phyloP scores from a whole-genome alignment of 2,329 filamentous ascomycete genomes.

The Diaporthe humulicola region DNA sequence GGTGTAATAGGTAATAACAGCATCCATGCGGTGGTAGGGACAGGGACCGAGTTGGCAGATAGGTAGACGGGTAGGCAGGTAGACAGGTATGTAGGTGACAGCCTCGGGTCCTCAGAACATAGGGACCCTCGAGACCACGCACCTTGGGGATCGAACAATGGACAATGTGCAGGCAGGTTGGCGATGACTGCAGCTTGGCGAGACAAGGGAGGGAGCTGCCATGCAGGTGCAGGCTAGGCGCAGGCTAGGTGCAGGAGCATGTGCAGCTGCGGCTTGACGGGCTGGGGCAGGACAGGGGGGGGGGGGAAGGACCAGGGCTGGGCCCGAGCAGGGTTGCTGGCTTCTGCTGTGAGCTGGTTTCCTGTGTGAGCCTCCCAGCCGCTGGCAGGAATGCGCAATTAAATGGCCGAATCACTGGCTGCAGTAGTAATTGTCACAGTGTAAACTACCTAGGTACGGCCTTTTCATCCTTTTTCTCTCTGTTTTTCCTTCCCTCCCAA shows the following conservation, averaged over 20 bases:
- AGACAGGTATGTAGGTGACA: conserved; percentile 8
- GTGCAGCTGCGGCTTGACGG: conserved; percentile 22
- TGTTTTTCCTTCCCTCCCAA: background rate
- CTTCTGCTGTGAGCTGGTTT: background rate
- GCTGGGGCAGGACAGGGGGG: background rate
- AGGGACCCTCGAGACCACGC: background rate
- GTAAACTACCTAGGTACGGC: no score
- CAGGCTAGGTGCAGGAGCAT: conserved; percentile 24
- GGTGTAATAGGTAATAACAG: background rate
- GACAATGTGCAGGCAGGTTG: conserved; percentile 16
- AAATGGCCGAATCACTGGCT: background rate
- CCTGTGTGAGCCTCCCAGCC: background rate
- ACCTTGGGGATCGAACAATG: conserved; percentile 20
- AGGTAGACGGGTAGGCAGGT: background rate
- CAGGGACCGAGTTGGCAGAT: background rate
- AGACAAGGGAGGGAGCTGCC: conserved; percentile 30
- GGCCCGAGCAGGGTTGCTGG: background rate
- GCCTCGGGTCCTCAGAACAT: conserved; percentile 22
- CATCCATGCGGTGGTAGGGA: conserved; percentile 1
- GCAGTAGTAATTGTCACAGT: background rate
- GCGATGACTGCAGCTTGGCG: conserved; percentile 28
- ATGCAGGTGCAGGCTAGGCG: conserved; percentile 26
- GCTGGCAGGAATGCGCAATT: conserved; percentile 3
- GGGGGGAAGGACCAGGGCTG: background rate
- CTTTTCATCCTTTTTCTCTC: background rate